phyloP scores from a whole-genome alignment of 495 filamentous ascomycete genomes.

The Chaetomium tenue region DNA sequence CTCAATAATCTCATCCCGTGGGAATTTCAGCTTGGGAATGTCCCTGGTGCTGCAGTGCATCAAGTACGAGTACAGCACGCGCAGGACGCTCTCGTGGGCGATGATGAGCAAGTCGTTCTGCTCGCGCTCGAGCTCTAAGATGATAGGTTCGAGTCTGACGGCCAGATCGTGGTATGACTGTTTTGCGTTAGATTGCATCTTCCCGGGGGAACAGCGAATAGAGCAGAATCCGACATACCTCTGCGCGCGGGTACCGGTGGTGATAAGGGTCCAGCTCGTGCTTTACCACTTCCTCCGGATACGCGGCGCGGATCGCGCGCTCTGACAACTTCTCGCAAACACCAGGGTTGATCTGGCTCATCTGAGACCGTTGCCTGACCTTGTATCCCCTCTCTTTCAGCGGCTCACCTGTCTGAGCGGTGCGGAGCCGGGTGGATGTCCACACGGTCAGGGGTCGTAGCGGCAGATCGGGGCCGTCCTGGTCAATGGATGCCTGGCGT shows the following conservation, averaged over 20 bases:
- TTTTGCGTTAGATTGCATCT: slow-evolving; percentile 25
- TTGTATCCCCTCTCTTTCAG: slow-evolving; percentile 75
- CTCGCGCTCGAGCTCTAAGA: slow-evolving; percentile 95
- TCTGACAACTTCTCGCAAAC: slow-evolving; percentile 87
- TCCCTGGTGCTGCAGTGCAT: slow-evolving; percentile 98
- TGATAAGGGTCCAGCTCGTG: slow-evolving; percentile 96
- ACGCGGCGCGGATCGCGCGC: slow-evolving; percentile 71
- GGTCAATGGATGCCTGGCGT: slow-evolving; percentile 62
- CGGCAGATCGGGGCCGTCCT: slow-evolving; percentile 65
- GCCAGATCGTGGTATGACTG: slow-evolving; percentile 98
- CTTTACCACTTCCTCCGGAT: slow-evolving; percentile 85
- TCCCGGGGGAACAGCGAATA: not conserved
- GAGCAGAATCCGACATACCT: slow-evolving; percentile 57
- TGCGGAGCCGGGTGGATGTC: slow-evolving; percentile 88
- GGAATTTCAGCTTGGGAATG: slow-evolving; percentile 91
- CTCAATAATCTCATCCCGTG: slow-evolving; percentile 96
- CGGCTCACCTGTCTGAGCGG: slow-evolving; percentile 84
- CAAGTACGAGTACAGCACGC: slow-evolving; percentile 94
- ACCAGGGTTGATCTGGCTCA: slow-evolving; percentile 95
- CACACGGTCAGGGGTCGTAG: slow-evolving; percentile 84
- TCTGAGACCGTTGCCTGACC: slow-evolving; percentile 85
- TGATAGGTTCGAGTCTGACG: slow-evolving; percentile 96
- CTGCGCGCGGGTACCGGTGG: slow-evolving; percentile 91
- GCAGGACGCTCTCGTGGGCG: slow-evolving; percentile 93
- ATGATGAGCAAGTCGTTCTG: slow-evolving; percentile 97